Evolutionary conservation across 2,329 filamentous ascomycete genomes (phyloP), one percentile per base, ranked within the genome.

Genomic region (Cadophora sp.): DNA sequence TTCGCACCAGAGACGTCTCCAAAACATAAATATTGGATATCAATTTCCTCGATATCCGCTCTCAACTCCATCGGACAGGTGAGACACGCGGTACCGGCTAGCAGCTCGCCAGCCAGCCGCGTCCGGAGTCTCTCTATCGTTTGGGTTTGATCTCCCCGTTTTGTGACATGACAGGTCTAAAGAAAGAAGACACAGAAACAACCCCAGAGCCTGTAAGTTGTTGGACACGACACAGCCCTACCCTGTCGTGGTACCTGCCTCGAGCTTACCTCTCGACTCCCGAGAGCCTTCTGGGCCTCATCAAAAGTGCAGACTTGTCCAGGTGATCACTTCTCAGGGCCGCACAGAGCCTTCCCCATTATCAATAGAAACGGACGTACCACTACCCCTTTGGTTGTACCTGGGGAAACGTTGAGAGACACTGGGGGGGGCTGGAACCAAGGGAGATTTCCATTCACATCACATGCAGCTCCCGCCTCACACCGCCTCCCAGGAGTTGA

Each of bases 401-500:
- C 43, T 61, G 40, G 62, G 37, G 64, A 29, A 34, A 9, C 8
- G 48, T 27, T 61, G 27, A 31, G 29, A 26, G 26, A 62, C 24
- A 53, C 22, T 43, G 46, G 53, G 16, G 56, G 14, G 56, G 58
- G 59, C 34, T 19, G 22, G 37, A 48, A 26, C 48, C 60, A 24
- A 58, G 34, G 61, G 59, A 62, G 40, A 62, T 29, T n/a, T 22
- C 40, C 37, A 48, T 62, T 48, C 40, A 62, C 59, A 50, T 48
- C 59, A 62, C 59, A 46, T 62, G 59, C 40, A 61, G 58, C 59
- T 68, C 22, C 37, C 29, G 40, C 64, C 37, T 62, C 69, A 68
- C 66, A 70, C 69, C 69, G 69, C 69, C 66, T 65, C 66, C 31
- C 51, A 40, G 53, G 40, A 66, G 40, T 58, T 16, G 27, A 14